Evolutionary conservation across 495 filamentous ascomycete species (phyloP).

Genomic region (Lentithecium fluviatile): DNA sequence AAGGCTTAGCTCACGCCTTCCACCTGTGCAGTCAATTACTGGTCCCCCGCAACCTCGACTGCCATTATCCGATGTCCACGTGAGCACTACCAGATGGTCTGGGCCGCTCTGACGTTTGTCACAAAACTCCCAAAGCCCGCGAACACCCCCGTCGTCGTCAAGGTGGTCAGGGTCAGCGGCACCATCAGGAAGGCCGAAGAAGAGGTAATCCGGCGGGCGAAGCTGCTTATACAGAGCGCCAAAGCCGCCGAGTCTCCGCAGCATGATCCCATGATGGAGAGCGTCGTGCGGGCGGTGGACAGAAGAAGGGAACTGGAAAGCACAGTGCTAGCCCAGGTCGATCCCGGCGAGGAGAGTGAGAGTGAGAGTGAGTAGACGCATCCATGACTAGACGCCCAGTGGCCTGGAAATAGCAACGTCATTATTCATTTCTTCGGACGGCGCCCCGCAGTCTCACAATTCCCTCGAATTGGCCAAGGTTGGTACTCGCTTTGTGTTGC

Average conservation of each 20-base stretch:
- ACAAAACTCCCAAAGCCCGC: conserved; percentile 59
- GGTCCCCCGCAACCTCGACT: conserved; percentile 88
- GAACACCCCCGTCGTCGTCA: conserved; percentile 66
- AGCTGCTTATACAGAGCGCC: conserved; percentile 44
- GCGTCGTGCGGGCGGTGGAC: conserved; percentile 60
- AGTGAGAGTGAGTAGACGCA: background rate
- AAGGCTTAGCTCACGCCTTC: background rate
- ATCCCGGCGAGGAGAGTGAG: conserved; percentile 54
- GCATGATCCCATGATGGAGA: background rate
- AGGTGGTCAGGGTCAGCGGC: conserved; percentile 87
- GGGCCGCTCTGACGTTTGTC: conserved; percentile 85
- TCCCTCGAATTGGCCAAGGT: too few species aligned
- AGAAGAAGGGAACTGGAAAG: conserved; percentile 38
- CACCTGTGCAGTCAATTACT: conserved; percentile 85
- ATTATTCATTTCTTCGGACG: too few species aligned
- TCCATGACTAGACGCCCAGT: too few species aligned
- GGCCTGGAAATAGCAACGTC: too few species aligned
- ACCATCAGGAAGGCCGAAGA: conserved; percentile 92
- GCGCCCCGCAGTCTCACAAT: too few species aligned
- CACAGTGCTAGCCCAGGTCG: conserved; percentile 51
- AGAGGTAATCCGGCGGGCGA: conserved; percentile 76
- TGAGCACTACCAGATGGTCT: conserved; percentile 77
- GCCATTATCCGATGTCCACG: conserved; percentile 81
- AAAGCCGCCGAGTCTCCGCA: conserved; percentile 1
- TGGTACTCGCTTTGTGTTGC: background rate